Conservation (phyloP, 2,329 filamentous ascomycete genomes). For the Purpureocillium lavendulum region DNA sequence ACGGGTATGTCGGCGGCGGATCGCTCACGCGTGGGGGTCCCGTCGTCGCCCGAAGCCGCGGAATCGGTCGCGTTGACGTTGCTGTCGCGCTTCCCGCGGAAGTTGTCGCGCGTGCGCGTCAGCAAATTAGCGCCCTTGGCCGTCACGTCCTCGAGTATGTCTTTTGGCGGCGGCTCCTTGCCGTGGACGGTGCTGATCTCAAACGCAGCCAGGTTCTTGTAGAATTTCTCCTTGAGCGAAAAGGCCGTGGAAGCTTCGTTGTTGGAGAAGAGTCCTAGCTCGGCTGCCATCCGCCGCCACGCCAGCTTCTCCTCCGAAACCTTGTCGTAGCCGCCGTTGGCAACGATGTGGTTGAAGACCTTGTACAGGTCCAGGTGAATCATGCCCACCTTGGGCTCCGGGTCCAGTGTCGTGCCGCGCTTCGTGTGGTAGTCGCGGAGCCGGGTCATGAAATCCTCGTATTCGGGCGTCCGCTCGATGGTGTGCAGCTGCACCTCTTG, state of each 20-base stretch:
- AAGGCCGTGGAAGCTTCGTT: constrained; percentile 81
- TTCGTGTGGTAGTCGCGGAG: constrained; percentile 67
- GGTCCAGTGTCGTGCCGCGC: constrained; percentile 70
- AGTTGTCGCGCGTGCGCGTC: constrained; percentile 72
- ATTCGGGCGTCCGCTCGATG: constrained; percentile 59
- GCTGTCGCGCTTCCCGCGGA: constrained; percentile 38
- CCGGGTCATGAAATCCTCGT: constrained; percentile 69
- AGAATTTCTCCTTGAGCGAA: constrained; percentile 79
- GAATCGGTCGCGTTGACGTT: constrained; percentile 47
- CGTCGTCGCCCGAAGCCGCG: constrained; percentile 51
- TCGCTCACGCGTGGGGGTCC: constrained; percentile 47
- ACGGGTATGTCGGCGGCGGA: constrained; percentile 37
- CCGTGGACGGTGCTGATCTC: constrained; percentile 73
- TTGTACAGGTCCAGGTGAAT: constrained; percentile 69
- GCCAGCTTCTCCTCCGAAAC: constrained; percentile 76
- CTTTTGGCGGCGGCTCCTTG: constrained; percentile 75
- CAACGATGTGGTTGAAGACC: constrained; percentile 69
- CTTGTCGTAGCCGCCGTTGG: constrained; percentile 77
- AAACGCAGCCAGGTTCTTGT: constrained; percentile 81
- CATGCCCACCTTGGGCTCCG: constrained; percentile 72
- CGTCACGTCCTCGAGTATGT: constrained; percentile 80
- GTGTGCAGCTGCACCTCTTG: constrained; percentile 29
- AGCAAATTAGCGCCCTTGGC: constrained; percentile 78
- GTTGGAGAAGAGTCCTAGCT: constrained; percentile 65
- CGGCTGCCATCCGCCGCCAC: constrained; percentile 71